Conservation (phyloP, 2,329 filamentous ascomycete species). For the Botrytis deweyae region DNA sequence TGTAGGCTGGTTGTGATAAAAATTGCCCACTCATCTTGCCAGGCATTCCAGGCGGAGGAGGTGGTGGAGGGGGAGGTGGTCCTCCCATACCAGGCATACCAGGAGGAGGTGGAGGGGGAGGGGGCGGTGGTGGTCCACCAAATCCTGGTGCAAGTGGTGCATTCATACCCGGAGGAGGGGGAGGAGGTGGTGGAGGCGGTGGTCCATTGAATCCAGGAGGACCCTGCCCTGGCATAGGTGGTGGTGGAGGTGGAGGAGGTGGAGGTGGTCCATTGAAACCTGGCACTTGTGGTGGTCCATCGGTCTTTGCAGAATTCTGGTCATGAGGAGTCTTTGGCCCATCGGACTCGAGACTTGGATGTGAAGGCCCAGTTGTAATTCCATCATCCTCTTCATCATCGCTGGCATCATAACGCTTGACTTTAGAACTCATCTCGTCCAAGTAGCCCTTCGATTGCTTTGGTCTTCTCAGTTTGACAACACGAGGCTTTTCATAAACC, state of each 20-base stretch:
- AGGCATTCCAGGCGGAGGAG: constrained; percentile 57
- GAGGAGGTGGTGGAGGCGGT: constrained; percentile 44
- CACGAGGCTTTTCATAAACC: constrained; percentile 66
- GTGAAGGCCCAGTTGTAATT: constrained; percentile 71
- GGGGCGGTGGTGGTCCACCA: constrained; percentile 41
- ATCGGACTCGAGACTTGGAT: constrained; percentile 70
- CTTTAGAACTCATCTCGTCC: constrained; percentile 71
- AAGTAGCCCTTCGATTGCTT: constrained; percentile 58
- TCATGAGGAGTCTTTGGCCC: constrained; percentile 54
- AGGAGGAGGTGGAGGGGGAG: constrained; percentile 48
- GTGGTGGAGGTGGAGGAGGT: constrained; percentile 42
- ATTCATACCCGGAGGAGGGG: constrained; percentile 34
- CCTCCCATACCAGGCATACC: constrained; percentile 44
- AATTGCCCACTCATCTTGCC: constrained; percentile 74
- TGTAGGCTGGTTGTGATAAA: constrained; percentile 58
- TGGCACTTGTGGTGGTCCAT: constrained; percentile 37
- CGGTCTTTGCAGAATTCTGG: constrained; percentile 29
- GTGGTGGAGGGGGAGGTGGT: constrained; percentile 48
- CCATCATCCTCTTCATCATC: constrained; percentile 55
- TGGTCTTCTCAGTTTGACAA: constrained; percentile 77
- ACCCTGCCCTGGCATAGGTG: constrained; percentile 41
- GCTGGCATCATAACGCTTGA: constrained; percentile 65
- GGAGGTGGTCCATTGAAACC: constrained; percentile 41
- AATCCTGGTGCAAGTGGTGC: constrained; percentile 26
- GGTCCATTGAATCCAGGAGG: constrained; percentile 33